Base-by-base conservation (phyloP, 2,329 filamentous ascomycete genomes). In the Fusarium sp. region DNA sequence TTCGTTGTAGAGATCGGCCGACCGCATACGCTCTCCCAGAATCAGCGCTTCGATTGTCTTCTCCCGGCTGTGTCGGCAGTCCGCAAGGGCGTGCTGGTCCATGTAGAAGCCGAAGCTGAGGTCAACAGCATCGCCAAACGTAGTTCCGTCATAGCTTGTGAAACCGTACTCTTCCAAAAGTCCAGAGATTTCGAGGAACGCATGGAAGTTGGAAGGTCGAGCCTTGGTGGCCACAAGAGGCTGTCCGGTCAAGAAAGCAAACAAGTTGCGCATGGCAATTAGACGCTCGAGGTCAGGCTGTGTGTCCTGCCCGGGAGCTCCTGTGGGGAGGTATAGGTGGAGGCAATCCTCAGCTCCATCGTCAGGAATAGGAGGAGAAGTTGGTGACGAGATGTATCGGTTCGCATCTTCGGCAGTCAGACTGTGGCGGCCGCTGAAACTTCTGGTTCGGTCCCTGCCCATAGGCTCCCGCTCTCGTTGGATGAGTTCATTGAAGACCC, bases 31-130 rank as follows among this genome's bases (percentile, higher is more conserved):
- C 80, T 99, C 95, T 56, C 92, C 94, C 13, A 99, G 83, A n/a
- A 98, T 86, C 46, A 98, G 85, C 0, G 90, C 92, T 78, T 98
- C 93, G 23, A 98, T 84, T 0, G 92, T 97, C 83, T 96, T 96
- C 75, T 97, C 93, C 25, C 91, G 87, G 76, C 92, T 97, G 62
- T 87, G 82, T 55, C 94, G 86, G 46, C 97, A 90, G 78, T 98
- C 95, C 4, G 88, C 91, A 32, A 98, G 81, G 20, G 84, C 85
- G 63, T 94, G 83, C 76, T 96, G 91, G 46, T 94, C 90, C 62
- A 94, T 88, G 74, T 94, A 96, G 72, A 87, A 87, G 63, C 88
- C 84, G 70, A 94, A 93, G 75, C 89, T 90, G 17, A 87, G 81
- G 45, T 88, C 83, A 2, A 87, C 87, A 3, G 83, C 82, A 51